Conservation (phyloP, 2,329 filamentous ascomycete genomes). For the Alternaria rosae region DNA sequence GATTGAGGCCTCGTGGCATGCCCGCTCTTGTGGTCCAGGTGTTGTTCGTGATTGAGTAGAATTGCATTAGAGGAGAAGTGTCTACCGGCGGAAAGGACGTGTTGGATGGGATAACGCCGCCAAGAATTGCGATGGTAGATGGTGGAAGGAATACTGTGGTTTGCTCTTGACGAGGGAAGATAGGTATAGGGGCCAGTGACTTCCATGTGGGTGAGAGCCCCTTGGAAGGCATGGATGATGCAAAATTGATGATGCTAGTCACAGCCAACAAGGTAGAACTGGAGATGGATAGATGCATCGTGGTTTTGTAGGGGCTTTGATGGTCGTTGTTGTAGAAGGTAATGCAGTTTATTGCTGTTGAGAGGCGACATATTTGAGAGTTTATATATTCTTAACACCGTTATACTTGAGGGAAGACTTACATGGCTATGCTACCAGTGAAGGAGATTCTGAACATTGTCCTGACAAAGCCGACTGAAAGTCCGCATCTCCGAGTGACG, state of each 20-base stretch:
- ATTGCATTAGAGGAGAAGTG: slow-evolving; percentile 29
- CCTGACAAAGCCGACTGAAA: not conserved
- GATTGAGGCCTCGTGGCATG: slow-evolving; percentile 31
- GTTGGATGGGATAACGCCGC: slow-evolving; percentile 28
- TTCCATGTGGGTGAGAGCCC: slow-evolving; percentile 11
- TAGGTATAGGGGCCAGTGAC: slow-evolving; percentile 23
- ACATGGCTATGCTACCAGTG: not conserved
- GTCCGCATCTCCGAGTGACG: not conserved
- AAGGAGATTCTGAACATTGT: not conserved
- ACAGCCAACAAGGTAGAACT: not conserved
- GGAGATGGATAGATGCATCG: not conserved
- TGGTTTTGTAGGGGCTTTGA: not conserved
- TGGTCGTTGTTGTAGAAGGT: not conserved
- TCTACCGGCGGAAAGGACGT: slow-evolving; percentile 1
- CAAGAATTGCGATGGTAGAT: slow-evolving; percentile 29
- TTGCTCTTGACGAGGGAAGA: slow-evolving; percentile 35
- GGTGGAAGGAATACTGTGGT: slow-evolving; percentile 29
- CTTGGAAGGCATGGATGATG: not conserved
- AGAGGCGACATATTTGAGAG: not conserved
- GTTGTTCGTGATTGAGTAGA: slow-evolving; percentile 26
- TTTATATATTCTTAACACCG: not conserved
- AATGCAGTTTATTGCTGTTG: not conserved
- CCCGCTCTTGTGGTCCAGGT: slow-evolving; percentile 28
- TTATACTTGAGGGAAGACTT: not conserved
- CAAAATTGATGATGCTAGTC: not conserved